phyloP scores from a whole-genome alignment of 2,329 filamentous ascomycete genomes.

The Neoarthrinium moseri region DNA sequence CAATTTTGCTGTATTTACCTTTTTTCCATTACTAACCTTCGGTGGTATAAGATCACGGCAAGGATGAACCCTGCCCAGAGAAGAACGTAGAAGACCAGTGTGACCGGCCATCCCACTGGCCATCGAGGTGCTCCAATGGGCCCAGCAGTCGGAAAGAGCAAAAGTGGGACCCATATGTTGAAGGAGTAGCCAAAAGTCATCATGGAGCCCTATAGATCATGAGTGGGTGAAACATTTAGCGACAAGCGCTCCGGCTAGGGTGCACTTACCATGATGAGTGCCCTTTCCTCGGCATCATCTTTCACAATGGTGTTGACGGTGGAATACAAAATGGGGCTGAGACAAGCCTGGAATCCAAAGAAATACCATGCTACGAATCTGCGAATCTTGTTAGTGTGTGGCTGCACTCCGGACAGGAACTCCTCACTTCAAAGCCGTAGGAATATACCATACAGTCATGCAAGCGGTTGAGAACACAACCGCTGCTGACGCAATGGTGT shows the following conservation, averaged over 20 bases:
- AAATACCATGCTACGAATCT: conserved; percentile 42
- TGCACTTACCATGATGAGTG: conserved; percentile 31
- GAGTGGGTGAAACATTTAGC: too few relatives aligned
- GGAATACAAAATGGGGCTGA: conserved; percentile 41
- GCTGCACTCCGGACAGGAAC: background rate
- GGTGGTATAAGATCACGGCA: conserved; percentile 32
- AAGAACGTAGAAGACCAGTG: conserved; percentile 42
- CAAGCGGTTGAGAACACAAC: conserved; percentile 43
- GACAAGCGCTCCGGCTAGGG: too few relatives aligned
- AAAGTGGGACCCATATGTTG: conserved; percentile 42
- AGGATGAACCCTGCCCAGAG: conserved; percentile 40
- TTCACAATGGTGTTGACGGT: conserved; percentile 41
- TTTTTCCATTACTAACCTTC: conserved; percentile 17
- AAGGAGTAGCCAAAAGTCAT: conserved; percentile 46
- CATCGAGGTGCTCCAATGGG: conserved; percentile 41
- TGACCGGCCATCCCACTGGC: conserved; percentile 47
- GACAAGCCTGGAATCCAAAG: conserved; percentile 35
- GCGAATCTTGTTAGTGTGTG: conserved; percentile 8
- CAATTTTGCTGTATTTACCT: too few relatives aligned
- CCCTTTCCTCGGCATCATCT: conserved; percentile 37
- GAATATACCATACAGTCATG: conserved; percentile 49
- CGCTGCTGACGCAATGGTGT: conserved; percentile 36
- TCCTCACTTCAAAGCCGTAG: conserved; percentile 41
- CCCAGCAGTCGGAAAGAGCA: conserved; percentile 40
- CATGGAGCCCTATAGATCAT: conserved; percentile 35